Conservation (phyloP, 2,329 filamentous ascomycete genomes). For the Ophiosphaerella korrae region DNA sequence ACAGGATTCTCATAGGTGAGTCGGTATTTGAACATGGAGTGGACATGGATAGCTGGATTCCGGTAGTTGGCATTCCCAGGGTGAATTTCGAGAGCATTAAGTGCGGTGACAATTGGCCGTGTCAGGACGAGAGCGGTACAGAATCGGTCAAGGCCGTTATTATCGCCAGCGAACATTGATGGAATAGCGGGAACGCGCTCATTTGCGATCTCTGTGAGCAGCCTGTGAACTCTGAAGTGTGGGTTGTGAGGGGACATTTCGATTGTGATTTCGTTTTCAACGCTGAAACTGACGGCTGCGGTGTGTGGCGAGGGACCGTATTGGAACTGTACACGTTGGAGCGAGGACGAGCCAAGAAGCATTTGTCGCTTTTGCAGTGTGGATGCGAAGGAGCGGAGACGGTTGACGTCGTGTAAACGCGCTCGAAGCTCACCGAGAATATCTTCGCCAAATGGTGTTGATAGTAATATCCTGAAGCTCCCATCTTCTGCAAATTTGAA, state of each 20-base stretch:
- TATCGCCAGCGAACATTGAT: slow-evolving; percentile 58
- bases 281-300: slow-evolving; percentile 64
- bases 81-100: slow-evolving; percentile 64
- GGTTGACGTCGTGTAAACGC: slow-evolving; percentile 69
- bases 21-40: slow-evolving; percentile 44
- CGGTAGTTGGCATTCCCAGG: slow-evolving; percentile 36
- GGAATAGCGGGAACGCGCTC: slow-evolving; percentile 61
- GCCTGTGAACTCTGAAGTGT: slow-evolving; percentile 66
- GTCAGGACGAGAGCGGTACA: slow-evolving; percentile 64
- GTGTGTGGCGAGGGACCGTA: slow-evolving; percentile 62
- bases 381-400: slow-evolving; percentile 71
- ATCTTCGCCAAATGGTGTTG: slow-evolving; percentile 62
- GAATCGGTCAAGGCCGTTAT: slow-evolving; percentile 58
- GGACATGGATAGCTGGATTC: slow-evolving; percentile 42
- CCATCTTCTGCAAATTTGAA: slow-evolving; percentile 67
- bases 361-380: slow-evolving; percentile 63
- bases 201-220: slow-evolving; percentile 65
- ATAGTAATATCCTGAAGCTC: slow-evolving; percentile 66
- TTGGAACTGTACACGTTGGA: slow-evolving; percentile 66
- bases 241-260: slow-evolving; percentile 67
- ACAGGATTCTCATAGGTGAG: slow-evolving; percentile 49
- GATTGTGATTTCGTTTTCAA: slow-evolving; percentile 58
- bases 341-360: slow-evolving; percentile 65
- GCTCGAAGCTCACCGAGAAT: slow-evolving; percentile 64
- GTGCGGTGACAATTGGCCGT: slow-evolving; percentile 66